Conservation (phyloP, 768 basidiomycete genomes). For the Gloeopeniophorella convolvens region DNA sequence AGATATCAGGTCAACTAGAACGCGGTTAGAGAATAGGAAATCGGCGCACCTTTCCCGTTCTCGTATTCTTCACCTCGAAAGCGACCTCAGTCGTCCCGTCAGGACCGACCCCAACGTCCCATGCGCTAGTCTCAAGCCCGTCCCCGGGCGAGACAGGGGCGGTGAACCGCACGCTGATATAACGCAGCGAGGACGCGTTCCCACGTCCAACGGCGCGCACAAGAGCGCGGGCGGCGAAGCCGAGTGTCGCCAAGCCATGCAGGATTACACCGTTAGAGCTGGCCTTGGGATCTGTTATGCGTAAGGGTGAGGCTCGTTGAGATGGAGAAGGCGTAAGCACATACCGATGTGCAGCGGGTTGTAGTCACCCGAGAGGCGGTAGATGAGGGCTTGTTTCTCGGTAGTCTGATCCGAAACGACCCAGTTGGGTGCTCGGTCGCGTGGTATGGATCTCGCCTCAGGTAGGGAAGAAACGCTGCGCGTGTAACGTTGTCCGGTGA, state of each 20-base stretch:
- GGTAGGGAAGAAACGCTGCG: conserved; percentile 35
- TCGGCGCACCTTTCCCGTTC: conserved; percentile 34
- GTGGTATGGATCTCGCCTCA: conserved; percentile 31
- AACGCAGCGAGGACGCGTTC: conserved; percentile 54
- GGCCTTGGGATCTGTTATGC: too few relatives aligned
- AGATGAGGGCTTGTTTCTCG: conserved; percentile 38
- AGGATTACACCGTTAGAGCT: conserved; percentile 84
- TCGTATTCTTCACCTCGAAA: conserved; percentile 35
- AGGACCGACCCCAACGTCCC: conserved; percentile 58
- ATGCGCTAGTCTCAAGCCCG: conserved; percentile 66
- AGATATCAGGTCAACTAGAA: background rate
- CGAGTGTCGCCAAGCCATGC: conserved; percentile 77
- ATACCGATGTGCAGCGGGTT: conserved; percentile 45
- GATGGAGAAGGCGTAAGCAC: conserved; percentile 12
- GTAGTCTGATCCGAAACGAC: conserved; percentile 35
- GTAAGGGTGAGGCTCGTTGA: too few relatives aligned
- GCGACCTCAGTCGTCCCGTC: conserved; percentile 33
- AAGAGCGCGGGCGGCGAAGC: conserved; percentile 74
- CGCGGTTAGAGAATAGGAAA: too few relatives aligned
- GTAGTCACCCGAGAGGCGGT: conserved; percentile 47
- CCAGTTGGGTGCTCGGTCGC: conserved; percentile 36
- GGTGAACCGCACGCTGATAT: conserved; percentile 73
- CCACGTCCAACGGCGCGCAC: conserved; percentile 55
- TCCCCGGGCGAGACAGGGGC: conserved; percentile 82
- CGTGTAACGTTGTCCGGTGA: conserved; percentile 33